Base-by-base conservation (phyloP, 179 eudicot genomes). In the Camellia oleifera region DNA sequence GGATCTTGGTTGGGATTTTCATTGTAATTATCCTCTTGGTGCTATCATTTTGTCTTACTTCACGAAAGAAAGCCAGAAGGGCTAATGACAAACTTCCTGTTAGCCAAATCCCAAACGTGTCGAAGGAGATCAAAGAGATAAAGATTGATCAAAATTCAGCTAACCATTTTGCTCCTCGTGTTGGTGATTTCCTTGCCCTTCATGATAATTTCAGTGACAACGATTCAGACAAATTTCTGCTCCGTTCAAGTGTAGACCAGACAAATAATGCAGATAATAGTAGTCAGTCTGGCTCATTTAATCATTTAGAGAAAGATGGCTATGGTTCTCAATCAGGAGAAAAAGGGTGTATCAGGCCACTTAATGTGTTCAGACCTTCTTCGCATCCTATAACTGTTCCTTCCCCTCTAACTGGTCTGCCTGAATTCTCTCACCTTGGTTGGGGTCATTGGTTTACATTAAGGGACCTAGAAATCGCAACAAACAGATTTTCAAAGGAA, bases 391-490 rank as follows among this genome's bases (percentile, higher is more conserved):
- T 77, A 76, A 82, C 87, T 76, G 75, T 83, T 10, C 69, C 91
- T 69, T 93, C 95, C 78, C 95, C 94, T 17, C 74, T 93, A 78
- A 84, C 91, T 48, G 97, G 97, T 68, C 87, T 90, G 73, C 92
- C 97, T 23, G 97, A 91, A 71, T 80, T 90, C 81, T 93, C 97
- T 77, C 95, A 84, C 58, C 89, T 89, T 67, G 91, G 90, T 75
- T 93, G 96, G 97, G 97, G 97, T 8, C 96, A 90, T 86, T 93
- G 97, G 97, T 93, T 91, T 86, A 93, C 95, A 5, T 78, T 93
- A 73, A 82, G 97, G 84, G 97, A 93, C 80, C 90, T 93, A 15
- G 93, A 93, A 80, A 72, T 77, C 23, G 97, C 96, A 7, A 93
- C 97, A 45, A 84, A 89, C 52, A 88, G 85, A 26, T 93, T 93